Evolutionary conservation across 1,139 yeast species (phyloP).

Genomic region (Debaryomyces sp.): DNA sequence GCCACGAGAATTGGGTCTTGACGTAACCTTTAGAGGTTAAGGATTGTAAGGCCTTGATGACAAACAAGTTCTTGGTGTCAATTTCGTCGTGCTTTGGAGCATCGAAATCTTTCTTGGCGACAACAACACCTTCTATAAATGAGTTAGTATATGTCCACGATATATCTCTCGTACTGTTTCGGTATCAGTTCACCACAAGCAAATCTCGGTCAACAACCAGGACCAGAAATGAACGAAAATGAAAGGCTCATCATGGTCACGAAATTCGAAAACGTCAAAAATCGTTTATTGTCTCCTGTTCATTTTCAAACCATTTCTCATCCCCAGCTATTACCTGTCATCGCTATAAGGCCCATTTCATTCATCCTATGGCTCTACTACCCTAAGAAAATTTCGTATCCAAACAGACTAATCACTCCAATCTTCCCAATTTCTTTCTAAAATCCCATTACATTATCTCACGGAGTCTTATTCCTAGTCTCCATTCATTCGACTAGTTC

Average conservation of each 20-base stretch:
- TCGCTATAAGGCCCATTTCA: background rate
- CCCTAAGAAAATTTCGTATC: background rate
- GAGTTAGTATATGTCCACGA: conserved; percentile 28
- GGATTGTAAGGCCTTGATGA: conserved; percentile 99
- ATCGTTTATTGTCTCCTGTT: background rate
- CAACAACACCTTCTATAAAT: conserved; percentile 92
- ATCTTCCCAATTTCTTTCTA: background rate
- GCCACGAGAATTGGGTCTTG: conserved; percentile 99
- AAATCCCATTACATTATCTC: background rate
- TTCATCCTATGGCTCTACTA: background rate
- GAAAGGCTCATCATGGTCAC: background rate
- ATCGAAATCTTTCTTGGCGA: conserved; percentile 98
- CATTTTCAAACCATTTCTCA: background rate
- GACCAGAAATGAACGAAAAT: background rate
- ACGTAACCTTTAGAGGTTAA: conserved; percentile 98
- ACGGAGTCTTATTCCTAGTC: background rate
- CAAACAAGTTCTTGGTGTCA: conserved; percentile 96
- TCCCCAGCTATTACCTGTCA: background rate
- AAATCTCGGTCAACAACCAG: background rate
- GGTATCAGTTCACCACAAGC: background rate
- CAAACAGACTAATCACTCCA: background rate
- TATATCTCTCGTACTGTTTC: background rate
- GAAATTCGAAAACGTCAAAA: background rate
- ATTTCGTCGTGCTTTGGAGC: conserved; percentile 98
- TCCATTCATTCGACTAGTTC: background rate